A percentile compares a stretch with the other conserved stretches of the same genome.
Evolutionary conservation across 1,284 basidiomycete species (phyloP).

Genomic region (Pterula multifida): DNA sequence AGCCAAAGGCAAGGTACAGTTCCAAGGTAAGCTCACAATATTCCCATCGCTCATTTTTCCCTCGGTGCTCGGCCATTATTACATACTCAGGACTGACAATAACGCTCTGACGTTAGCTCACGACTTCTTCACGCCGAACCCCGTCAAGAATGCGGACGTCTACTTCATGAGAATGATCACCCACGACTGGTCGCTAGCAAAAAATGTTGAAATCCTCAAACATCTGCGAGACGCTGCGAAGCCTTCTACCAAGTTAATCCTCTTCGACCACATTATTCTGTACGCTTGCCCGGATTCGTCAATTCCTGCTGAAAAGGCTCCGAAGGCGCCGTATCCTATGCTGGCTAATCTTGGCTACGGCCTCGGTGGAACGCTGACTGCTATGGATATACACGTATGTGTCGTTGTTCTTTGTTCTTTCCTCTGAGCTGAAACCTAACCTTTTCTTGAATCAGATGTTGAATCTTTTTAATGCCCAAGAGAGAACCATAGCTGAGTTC

Average conservation of each 20-base stretch:
- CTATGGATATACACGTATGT: neutral
- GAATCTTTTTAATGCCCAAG: constrained; percentile 17
- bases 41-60: too few species aligned
- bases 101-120: constrained; percentile 11
- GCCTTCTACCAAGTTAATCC: constrained; percentile 14
- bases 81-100: too few species aligned
- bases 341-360: neutral
- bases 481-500: constrained; percentile 17
- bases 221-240: constrained; percentile 15
- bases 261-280: constrained; percentile 15
- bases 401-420: neutral
- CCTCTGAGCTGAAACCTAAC: neutral
- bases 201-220: constrained; percentile 14
- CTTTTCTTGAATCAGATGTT: constrained; percentile 17
- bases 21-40: constrained; percentile 8
- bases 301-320: neutral
- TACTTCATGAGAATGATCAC: constrained; percentile 16
- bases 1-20: constrained; percentile 7
- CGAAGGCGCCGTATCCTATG: neutral
- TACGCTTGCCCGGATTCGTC: constrained; percentile 10
- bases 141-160: constrained; percentile 13
- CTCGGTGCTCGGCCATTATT: too few species aligned
- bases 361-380: neutral
- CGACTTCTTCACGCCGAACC: constrained; percentile 18
- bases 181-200: constrained; percentile 17